Base-by-base conservation (phyloP, 2,329 filamentous ascomycete species). In the Tolypocladium ovalisporum region DNA sequence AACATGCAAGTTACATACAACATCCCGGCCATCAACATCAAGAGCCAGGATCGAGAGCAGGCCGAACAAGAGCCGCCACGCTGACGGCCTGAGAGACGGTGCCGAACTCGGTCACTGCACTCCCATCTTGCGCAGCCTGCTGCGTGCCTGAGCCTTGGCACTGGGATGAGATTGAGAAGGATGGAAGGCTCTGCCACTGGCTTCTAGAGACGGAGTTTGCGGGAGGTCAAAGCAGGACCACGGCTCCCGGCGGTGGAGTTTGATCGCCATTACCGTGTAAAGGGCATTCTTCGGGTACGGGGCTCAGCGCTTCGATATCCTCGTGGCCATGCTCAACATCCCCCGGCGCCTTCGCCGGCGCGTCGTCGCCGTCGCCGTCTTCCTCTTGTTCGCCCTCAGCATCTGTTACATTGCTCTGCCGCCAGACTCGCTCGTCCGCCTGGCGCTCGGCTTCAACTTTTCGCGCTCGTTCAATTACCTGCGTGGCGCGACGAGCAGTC, bases 371-470 rank as follows among this genome's bases (percentile, higher is more conserved):
- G 56, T 66, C 1, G 32, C 57, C 19, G 56, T 66, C 27, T 44
- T 68, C 17, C 53, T 67, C 35, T 39, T 67, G 44, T 55, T 70
- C n/a, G 57, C 62, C 8, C 59, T 66, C 52, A 62, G 60, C 47
- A 56, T 70, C 27, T 61, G 62, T 22, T 70, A 67, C 54, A 58
- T 67, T 27, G 58, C 68, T 10, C 65, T 70, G n/a, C 70, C 71
- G 12, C 66, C 66, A 17, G 68, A 70, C 59, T 71, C 71, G 12
- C 58, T 65, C 13, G 56, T 70, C 52, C 68, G 70, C 15, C 63
- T 72, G 13, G 70, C 71, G 22, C 35, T 72, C 52, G 61, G 64
- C 56, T 73, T 73, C 63, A 73, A 73, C 57, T 47, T 58, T 12
- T 61, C 65, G 34, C 68, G 72, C n/a, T 54, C 71, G 37, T 61